phyloP scores from a whole-genome alignment of 169 alveolate species.

The Plasmodium relictum region DNA sequence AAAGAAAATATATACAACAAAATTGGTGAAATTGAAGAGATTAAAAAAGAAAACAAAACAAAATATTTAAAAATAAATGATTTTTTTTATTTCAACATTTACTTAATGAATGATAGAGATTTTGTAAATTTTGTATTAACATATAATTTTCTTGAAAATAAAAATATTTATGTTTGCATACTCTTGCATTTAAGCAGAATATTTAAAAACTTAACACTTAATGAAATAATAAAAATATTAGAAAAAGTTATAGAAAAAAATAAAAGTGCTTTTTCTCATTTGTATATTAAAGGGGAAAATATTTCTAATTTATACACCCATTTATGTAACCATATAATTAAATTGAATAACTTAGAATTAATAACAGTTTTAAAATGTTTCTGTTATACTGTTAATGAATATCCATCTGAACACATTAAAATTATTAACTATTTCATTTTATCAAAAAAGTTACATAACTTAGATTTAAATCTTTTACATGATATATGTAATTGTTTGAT shows the following conservation, averaged over 20 bases:
- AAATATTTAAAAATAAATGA: slow-evolving; percentile 8
- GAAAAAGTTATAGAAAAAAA: slow-evolving; percentile 21
- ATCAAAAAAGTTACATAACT: slow-evolving; percentile 9
- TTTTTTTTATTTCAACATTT: slow-evolving; percentile 37
- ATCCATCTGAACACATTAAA: slow-evolving; percentile 13
- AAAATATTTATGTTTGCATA: slow-evolving; percentile 52
- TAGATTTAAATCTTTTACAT: slow-evolving; percentile 3
- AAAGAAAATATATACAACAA: too few relatives aligned
- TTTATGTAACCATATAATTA: slow-evolving; percentile 18
- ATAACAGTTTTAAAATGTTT: slow-evolving; percentile 26
- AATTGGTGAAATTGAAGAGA: too few relatives aligned
- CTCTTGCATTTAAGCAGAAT: slow-evolving; percentile 31
- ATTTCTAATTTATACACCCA: slow-evolving; percentile 20
- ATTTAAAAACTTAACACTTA: slow-evolving; percentile 4
- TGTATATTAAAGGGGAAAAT: slow-evolving; percentile 18
- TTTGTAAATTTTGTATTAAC: slow-evolving; percentile 30
- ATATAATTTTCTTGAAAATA: slow-evolving; percentile 39
- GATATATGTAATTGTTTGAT: slow-evolving; percentile 37
- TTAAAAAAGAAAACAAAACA: not conserved
- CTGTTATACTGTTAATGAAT: slow-evolving; percentile 29
- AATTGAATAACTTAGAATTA: slow-evolving; percentile 8
- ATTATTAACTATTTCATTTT: not conserved
- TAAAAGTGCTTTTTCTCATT: slow-evolving; percentile 41
- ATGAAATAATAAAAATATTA: slow-evolving; percentile 19
- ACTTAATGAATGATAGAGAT: slow-evolving; percentile 15